Evolutionary conservation across 495 filamentous ascomycete genomes (phyloP), one percentile per base, ranked within the genome.

Genomic region (Penicillium steckii): DNA sequence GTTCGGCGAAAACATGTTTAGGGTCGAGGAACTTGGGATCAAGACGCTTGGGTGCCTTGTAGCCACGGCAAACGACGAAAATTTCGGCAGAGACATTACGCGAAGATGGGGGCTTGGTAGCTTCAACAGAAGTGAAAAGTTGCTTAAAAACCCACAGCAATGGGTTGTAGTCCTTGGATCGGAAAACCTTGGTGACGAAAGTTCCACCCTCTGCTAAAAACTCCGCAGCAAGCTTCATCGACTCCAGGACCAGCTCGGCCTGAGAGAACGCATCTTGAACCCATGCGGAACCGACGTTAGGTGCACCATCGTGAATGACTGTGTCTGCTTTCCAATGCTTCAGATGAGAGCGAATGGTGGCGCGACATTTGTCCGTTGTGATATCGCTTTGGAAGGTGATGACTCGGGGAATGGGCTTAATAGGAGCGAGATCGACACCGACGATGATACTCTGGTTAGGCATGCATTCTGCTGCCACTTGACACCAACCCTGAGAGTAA

Each of bases 371-470:
- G 56, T 97, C 92, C 38, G 90, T 95, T 0, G 94, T 97, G 65
- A 99, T 99, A 72, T 99, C 94, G 76, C 87, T 88, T 69, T 99
- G 94, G 78, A 99, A 97, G 44, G 88, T 88, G 48, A 96, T 97
- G 54, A 87, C 86, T 71, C 86, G 86, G 35, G 94, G 89, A 53
- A 99, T 97, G 2, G 95, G 79, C 61, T 97, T 97, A 68, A 99
- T 99, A 6, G 94, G 95, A 4, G 91, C 80, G 10, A 99, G 79
- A 79, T 99, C 94, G 65, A 97, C 91, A 64, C 90, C 94, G 55
- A 99, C 78, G 57, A 99, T 96, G 48, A 97, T 80, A 69, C 86
- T 90, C 66, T 88, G 89, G 26, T 80, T 74, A 2, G 94, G 94
- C 92, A 97, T 97, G 33, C 84, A 87, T 79, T 97, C 92, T 61